phyloP scores from a whole-genome alignment of 306 rosid species.

The Lithocarpus polystachyus region DNA sequence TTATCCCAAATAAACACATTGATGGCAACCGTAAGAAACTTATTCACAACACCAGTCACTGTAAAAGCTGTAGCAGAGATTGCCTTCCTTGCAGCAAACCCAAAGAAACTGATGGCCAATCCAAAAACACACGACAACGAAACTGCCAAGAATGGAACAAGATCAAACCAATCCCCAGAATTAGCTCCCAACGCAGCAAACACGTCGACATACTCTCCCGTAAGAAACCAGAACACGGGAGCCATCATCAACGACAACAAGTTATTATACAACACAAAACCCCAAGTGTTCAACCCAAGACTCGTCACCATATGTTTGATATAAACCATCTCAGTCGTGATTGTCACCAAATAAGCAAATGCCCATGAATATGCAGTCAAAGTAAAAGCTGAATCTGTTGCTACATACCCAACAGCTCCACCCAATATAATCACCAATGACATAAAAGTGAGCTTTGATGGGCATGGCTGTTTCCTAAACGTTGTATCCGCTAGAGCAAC shows the following conservation, averaged over 20 bases:
- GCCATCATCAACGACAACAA: conserved; percentile 75
- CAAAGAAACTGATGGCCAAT: conserved; percentile 88
- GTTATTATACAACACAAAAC: conserved; percentile 83
- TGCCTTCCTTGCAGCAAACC: conserved; percentile 90
- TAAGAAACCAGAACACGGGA: conserved; percentile 76
- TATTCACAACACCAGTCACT: conserved; percentile 92
- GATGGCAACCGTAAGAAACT: conserved; percentile 89
- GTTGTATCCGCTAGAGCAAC: conserved; percentile 88
- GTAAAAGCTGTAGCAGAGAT: conserved; percentile 94
- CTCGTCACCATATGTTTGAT: conserved; percentile 93
- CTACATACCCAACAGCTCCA: conserved; percentile 90
- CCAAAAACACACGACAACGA: conserved; percentile 81
- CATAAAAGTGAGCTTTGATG: conserved; percentile 70
- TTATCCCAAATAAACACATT: conserved; percentile 92
- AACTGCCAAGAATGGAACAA: conserved; percentile 58
- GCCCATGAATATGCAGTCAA: conserved; percentile 96
- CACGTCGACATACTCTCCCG: conserved; percentile 78
- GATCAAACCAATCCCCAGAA: conserved; percentile 49
- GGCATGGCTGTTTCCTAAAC: conserved; percentile 71
- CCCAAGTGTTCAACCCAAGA: conserved; percentile 93
- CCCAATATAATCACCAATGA: conserved; percentile 72
- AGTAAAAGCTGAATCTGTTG: conserved; percentile 79
- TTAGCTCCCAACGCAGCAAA: conserved; percentile 50
- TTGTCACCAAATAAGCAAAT: conserved; percentile 79
- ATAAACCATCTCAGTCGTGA: conserved; percentile 95